Evolutionary conservation across 2,329 filamentous ascomycete genomes (phyloP), one percentile per base, ranked within the genome.

Genomic region (Cladosporium sp.): DNA sequence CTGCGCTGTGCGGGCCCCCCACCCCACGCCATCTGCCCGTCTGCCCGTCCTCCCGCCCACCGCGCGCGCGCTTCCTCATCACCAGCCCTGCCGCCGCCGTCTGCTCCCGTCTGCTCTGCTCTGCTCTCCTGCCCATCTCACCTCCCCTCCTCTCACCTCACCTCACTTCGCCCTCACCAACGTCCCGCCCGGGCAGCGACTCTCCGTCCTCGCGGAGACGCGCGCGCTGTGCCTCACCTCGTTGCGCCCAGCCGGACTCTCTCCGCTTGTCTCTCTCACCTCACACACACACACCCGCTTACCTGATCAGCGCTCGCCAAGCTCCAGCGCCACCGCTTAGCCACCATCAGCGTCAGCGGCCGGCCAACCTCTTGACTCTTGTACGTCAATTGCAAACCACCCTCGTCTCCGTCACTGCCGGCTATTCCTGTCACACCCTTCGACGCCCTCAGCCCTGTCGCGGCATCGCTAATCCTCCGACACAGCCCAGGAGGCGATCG

Each of bases 301-400:
- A 50, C 48, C 35, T 32, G 16, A 50, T 43, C 48, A 50, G 13
- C 48, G 32, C 16, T 32, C 28, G 40, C 48, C 40, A 50, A 43
- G 40, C 42, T 13, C 38, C 11, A 43, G 22, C 38, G 38, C 48
- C 42, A 40, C 48, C 38, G 40, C 46, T 49, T 46, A 46, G 44
- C 44, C 44, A 46, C 44, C 31, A 38, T 50, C 38, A 50, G 42
- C 48, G 40, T 43, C 48, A 50, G 48, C 40, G 48, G 28, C 48
- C 48, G 33, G 48, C 18, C 46, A 41, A 49, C 35, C 37, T 37
- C 28, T n/a, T 43, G 40, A 38, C n/a, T 50, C 48, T 50, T 43
- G 48, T 50, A 50, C 16, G 48, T 50, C 48, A 50, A 50, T 43
- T 8, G 35, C 48, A 40, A 43, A 43, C 28, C 40, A 43, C 16